These are phyloP conservation scores for Coemansia nantahalensis DNA, from an alignment of 192 early-diverging fungal species.

Conservation along the genomic window DNA sequence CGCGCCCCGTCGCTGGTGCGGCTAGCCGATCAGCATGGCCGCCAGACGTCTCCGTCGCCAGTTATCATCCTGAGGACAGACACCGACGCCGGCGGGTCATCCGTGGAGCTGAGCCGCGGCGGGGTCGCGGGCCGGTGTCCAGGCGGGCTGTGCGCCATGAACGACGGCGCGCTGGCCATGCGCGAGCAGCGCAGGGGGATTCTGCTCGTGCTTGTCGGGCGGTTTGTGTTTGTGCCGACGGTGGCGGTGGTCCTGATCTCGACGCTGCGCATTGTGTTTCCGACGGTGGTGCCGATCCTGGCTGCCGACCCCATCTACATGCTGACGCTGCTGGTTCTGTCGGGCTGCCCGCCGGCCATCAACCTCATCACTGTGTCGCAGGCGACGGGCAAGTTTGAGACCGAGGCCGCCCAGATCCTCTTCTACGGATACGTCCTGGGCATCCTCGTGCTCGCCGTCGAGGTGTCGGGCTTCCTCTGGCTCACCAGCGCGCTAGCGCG, in stretches of 20 bases:
- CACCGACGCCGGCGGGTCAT: slow-evolving; percentile 13
- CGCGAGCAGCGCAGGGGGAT: slow-evolving; percentile 29
- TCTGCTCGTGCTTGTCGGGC: slow-evolving; percentile 32
- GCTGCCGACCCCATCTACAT: slow-evolving; percentile 64
- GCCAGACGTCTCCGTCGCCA: too few species aligned
- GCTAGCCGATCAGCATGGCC: too few species aligned
- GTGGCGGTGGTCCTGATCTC: slow-evolving; percentile 41
- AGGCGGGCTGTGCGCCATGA: too few species aligned
- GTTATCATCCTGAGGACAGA: slow-evolving; percentile 32
- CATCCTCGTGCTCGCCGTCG: slow-evolving; percentile 42
- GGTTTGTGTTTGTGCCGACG: slow-evolving; percentile 51
- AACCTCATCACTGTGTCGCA: slow-evolving; percentile 69
- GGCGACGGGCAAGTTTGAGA: slow-evolving; percentile 67
- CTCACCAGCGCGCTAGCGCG: slow-evolving; percentile 30
- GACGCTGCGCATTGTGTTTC: slow-evolving; percentile 38
- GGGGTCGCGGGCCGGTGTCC: too few species aligned
- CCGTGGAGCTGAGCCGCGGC: not conserved
- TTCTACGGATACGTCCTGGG: slow-evolving; percentile 65
- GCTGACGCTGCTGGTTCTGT: slow-evolving; percentile 60
- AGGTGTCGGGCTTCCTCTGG: slow-evolving; percentile 51
- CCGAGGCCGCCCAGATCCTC: slow-evolving; percentile 62
- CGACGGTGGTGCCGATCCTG: slow-evolving; percentile 46
- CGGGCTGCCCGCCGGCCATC: slow-evolving; percentile 67
- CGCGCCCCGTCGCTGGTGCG: slow-evolving; percentile 9
- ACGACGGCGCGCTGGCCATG: slow-evolving; percentile 1